Conservation (phyloP, 441 rosid genomes). For the Sinapis alba region DNA sequence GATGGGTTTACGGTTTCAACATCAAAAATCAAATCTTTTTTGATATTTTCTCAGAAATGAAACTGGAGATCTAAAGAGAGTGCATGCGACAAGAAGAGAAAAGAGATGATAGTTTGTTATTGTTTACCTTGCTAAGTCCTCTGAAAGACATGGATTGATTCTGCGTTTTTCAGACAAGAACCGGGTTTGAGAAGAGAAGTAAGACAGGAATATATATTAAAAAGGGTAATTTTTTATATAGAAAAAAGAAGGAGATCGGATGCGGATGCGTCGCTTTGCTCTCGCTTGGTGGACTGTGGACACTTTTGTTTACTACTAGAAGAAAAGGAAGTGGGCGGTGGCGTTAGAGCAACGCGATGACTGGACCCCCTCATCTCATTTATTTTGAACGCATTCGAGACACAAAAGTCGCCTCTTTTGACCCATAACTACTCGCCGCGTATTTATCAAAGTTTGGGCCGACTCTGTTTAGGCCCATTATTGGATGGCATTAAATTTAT, state of each 20-base stretch:
- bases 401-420: background rate
- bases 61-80: constrained; percentile 7
- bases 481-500: background rate
- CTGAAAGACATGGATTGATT: constrained; percentile 36
- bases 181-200: background rate
- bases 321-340: constrained; percentile 27
- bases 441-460: background rate
- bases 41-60: background rate
- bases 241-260: background rate
- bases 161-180: constrained; percentile 10
- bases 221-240: background rate
- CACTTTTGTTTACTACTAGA: constrained; percentile 12
- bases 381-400: background rate
- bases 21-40: background rate
- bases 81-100: constrained; percentile 14
- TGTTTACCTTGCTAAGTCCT: constrained; percentile 34
- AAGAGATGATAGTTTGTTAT: background rate
- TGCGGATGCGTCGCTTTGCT: constrained; percentile 38
- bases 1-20: background rate
- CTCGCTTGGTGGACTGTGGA: constrained; percentile 23
- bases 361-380: constrained; percentile 3
- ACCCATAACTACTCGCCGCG: constrained; percentile 26
- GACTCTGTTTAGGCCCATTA: background rate
- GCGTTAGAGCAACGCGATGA: constrained; percentile 40
- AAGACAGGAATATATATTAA: background rate